These are phyloP conservation scores for Rosa rugosa DNA, from an alignment of 306 rosid species.

Conservation along the genomic window DNA sequence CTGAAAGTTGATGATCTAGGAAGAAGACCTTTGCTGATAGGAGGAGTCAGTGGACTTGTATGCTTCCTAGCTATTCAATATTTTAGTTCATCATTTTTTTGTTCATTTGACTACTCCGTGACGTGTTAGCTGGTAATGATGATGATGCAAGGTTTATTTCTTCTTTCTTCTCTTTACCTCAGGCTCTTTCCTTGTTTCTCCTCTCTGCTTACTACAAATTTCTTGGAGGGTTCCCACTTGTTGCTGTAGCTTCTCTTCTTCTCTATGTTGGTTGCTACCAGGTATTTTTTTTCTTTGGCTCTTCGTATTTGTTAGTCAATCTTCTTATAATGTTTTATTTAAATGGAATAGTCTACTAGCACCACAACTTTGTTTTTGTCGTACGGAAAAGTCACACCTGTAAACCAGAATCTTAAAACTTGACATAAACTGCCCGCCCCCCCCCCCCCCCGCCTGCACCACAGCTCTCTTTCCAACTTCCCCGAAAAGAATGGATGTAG, in stretches of 20 bases:
- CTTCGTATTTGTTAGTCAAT: constrained; percentile 18
- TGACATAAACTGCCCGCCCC: not conserved
- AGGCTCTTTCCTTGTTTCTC: constrained; percentile 76
- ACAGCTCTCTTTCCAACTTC: not conserved
- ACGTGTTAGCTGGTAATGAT: not conserved
- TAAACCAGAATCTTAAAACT: not conserved
- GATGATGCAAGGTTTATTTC: constrained; percentile 24
- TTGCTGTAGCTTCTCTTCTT: constrained; percentile 90
- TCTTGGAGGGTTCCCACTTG: constrained; percentile 78
- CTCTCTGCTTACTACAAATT: constrained; percentile 87
- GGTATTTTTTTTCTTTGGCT: constrained; percentile 41
- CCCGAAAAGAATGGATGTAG: not conserved
- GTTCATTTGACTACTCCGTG: not conserved
- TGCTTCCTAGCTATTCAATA: constrained; percentile 27
- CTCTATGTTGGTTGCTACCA: constrained; percentile 97
- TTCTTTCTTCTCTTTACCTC: constrained; percentile 27
- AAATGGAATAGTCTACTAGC: not conserved
- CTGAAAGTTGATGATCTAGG: constrained; percentile 95
- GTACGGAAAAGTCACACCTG: not conserved
- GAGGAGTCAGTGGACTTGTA: constrained; percentile 95
- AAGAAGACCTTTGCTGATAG: constrained; percentile 83
- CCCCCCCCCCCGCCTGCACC: not conserved
- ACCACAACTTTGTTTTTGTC: not conserved
- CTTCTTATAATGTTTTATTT: constrained; percentile 3
- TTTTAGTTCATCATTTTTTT: not conserved